Percentiles rank a stretch among this genome's conserved stretches.
phyloP scores from a whole-genome alignment of 169 alveolate genomes.

The Amoebophrya sp. region DNA sequence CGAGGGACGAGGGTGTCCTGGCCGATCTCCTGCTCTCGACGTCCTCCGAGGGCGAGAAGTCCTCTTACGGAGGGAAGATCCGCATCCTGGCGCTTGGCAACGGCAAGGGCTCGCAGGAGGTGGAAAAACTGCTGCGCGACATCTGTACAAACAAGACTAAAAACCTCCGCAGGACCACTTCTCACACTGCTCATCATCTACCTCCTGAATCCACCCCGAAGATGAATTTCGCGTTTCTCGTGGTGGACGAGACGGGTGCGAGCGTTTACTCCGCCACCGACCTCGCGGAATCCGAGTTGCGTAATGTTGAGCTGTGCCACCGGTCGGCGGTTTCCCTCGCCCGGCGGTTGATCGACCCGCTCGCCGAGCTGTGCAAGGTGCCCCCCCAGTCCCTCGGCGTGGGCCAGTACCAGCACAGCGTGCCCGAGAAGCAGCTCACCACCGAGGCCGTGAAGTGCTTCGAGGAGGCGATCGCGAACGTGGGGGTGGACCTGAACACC shows the following conservation, averaged over 20 bases:
- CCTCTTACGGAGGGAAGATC: neutral
- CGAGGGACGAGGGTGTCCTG: neutral
- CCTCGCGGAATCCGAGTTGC: neutral
- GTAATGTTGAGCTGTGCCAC: neutral
- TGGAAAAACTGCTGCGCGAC: neutral
- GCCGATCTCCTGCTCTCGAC: neutral
- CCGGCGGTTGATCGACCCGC: neutral
- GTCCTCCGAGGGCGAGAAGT: no score
- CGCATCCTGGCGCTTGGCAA: neutral
- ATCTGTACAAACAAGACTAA: neutral
- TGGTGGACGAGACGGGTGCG: neutral
- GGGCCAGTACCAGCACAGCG: neutral
- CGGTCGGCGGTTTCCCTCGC: neutral
- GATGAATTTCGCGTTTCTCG: neutral
- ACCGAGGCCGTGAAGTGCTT: neutral
- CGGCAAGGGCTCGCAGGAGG: neutral
- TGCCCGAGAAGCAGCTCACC: neutral
- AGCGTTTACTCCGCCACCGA: neutral
- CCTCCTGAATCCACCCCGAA: neutral
- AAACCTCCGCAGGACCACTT: neutral
- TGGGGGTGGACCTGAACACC: neutral
- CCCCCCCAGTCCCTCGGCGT: neutral
- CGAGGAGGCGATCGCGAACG: neutral
- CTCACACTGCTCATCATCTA: neutral
- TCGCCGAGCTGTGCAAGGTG: neutral